Evolutionary conservation across 495 filamentous ascomycete species (phyloP).

Genomic region (Recurvomyces mirabilis): DNA sequence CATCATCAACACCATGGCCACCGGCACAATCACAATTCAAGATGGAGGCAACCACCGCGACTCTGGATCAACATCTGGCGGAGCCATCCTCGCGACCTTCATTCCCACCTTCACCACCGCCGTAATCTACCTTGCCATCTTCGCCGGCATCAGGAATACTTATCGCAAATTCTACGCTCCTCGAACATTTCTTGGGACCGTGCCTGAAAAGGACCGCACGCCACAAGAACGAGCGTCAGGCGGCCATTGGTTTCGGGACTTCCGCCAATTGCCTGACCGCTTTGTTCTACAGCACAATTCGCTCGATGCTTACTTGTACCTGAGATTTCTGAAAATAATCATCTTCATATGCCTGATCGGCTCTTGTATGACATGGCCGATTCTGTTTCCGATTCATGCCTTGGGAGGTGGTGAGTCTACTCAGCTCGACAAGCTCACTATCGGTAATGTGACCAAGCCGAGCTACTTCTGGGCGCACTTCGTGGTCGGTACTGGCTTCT

Average conservation of each 20-base stretch:
- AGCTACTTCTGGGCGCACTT: constrained; percentile 52
- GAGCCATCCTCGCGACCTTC: constrained; percentile 57
- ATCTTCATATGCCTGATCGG: constrained; percentile 68
- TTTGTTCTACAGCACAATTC: constrained; percentile 55
- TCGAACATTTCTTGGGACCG: constrained; percentile 68
- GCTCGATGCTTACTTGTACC: constrained; percentile 72
- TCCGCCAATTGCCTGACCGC: constrained; percentile 49
- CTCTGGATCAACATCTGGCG: constrained; percentile 34
- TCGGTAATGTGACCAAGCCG: constrained; percentile 50
- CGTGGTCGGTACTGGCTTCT: constrained; percentile 41
- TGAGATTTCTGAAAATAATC: constrained; percentile 70
- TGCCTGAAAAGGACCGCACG: constrained; percentile 56
- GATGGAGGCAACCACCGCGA: constrained; percentile 11
- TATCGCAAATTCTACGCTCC: constrained; percentile 75
- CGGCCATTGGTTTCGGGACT: constrained; percentile 63
- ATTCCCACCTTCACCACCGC: constrained; percentile 56
- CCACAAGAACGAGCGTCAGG: constrained; percentile 53
- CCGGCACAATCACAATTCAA: background rate
- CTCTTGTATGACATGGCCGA: constrained; percentile 68
- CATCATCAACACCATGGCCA: background rate
- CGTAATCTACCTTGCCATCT: constrained; percentile 52
- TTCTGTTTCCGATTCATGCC: constrained; percentile 76
- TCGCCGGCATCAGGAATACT: constrained; percentile 62
- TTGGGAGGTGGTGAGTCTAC: constrained; percentile 54
- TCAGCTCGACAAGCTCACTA: constrained; percentile 52